Conservation (phyloP, 371 early-diverging fungal species). For the Mucor piriformis region DNA sequence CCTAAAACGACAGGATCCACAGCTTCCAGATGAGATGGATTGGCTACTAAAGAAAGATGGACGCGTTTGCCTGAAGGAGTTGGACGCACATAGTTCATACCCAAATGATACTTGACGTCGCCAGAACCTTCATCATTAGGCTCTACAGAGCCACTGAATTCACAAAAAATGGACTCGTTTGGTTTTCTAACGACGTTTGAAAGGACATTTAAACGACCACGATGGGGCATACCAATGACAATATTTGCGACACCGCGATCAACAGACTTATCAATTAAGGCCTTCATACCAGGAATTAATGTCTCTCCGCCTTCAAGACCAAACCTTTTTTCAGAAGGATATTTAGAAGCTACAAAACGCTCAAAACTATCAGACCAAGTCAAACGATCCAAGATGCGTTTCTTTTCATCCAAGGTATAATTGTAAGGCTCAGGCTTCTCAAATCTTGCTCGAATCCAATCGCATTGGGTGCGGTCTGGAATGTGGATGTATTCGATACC, state of each 20-base stretch:
- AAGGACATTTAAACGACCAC: slow-evolving; percentile 97
- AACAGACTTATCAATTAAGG: slow-evolving; percentile 91
- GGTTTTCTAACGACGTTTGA: slow-evolving; percentile 98
- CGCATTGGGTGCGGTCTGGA: slow-evolving; percentile 93
- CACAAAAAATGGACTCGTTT: slow-evolving; percentile 95
- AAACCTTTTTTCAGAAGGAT: slow-evolving; percentile 95
- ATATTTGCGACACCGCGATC: slow-evolving; percentile 92
- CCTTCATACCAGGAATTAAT: slow-evolving; percentile 97
- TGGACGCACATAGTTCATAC: slow-evolving; percentile 95
- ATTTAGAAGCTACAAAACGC: slow-evolving; percentile 91
- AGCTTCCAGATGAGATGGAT: slow-evolving; percentile 98
- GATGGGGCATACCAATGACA: slow-evolving; percentile 98
- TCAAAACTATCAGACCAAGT: slow-evolving; percentile 97
- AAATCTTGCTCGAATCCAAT: slow-evolving; percentile 93
- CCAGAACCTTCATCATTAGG: slow-evolving; percentile 93
- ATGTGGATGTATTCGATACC: slow-evolving; percentile 98
- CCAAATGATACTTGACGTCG: slow-evolving; percentile 97
- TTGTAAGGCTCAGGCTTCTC: slow-evolving; percentile 88
- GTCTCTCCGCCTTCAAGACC: slow-evolving; percentile 97
- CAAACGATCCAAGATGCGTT: slow-evolving; percentile 89
- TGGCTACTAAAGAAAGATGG: slow-evolving; percentile 94
- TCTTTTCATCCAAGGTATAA: slow-evolving; percentile 87
- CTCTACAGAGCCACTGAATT: slow-evolving; percentile 83
- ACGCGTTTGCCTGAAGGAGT: slow-evolving; percentile 95
- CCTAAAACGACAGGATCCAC: slow-evolving; percentile 97